A percentile compares a stretch with the other conserved stretches of the same genome.
Conservation (phyloP, 2,329 filamentous ascomycete genomes). For the Penicillium sp. region DNA sequence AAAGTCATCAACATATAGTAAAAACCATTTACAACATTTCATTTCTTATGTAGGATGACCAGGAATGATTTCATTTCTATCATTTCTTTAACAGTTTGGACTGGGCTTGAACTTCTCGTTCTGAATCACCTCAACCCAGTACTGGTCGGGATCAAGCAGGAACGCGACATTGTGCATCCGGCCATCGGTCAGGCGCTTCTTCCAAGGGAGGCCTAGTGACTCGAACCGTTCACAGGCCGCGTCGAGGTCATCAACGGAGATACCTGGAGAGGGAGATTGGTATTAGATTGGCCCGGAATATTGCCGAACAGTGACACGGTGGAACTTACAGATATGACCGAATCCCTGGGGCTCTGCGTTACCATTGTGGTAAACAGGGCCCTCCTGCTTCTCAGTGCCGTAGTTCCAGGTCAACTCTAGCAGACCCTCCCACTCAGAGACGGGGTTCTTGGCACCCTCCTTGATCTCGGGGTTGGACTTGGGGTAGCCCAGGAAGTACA, state of each 20-base stretch:
- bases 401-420: conserved; percentile 88
- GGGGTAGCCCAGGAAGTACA: conserved; percentile 89
- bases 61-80: not conserved
- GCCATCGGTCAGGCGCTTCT: conserved; percentile 92
- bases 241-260: conserved; percentile 85
- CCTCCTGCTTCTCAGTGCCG: conserved; percentile 72
- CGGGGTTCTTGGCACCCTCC: conserved; percentile 54
- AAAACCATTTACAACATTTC: not conserved
- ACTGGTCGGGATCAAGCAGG: conserved; percentile 81
- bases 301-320: not conserved
- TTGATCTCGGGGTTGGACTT: conserved; percentile 56
- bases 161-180: conserved; percentile 93
- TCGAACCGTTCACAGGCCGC: conserved; percentile 87
- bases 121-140: conserved; percentile 76
- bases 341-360: conserved; percentile 92
- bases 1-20: not conserved
- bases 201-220: conserved; percentile 78
- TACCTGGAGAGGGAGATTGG: conserved; percentile 47
- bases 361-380: conserved; percentile 86
- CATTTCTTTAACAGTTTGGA: conserved; percentile 33
- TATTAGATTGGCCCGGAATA: not conserved
- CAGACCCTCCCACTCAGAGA: conserved; percentile 74
- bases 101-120: conserved; percentile 56
- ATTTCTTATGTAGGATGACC: not conserved
- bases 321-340: conserved; percentile 77